Evolutionary conservation across 805 yeast genomes (phyloP).

Genomic region (Suhomyces vadensis): DNA sequence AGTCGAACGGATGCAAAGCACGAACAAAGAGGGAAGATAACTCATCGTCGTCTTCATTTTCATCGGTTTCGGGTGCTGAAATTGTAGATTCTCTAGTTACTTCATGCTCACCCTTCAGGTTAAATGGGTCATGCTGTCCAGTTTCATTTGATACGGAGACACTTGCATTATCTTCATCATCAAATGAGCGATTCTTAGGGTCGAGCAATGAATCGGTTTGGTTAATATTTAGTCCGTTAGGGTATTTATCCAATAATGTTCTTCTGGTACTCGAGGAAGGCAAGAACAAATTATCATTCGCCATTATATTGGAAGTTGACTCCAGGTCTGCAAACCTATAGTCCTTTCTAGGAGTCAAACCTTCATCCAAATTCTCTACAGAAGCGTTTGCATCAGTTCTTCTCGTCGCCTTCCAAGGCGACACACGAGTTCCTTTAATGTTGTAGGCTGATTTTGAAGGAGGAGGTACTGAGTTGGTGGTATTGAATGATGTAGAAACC

Average conservation of each 20-base stretch:
- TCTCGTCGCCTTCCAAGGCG: constrained; percentile 3
- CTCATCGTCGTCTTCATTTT: constrained; percentile 43
- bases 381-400: not conserved
- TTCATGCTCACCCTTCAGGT: not conserved
- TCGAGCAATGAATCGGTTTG: constrained; percentile 17
- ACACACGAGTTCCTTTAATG: constrained; percentile 11
- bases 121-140: not conserved
- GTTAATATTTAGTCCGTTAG: constrained; percentile 28
- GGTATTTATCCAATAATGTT: constrained; percentile 15
- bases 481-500: not conserved
- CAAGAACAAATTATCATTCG: constrained; percentile 6
- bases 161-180: not conserved
- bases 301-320: not conserved
- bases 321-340: not conserved
- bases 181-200: constrained; percentile 13
- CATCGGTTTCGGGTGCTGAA: constrained; percentile 5
- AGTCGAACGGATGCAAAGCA: constrained; percentile 61
- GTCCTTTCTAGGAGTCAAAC: not conserved
- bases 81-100: constrained; percentile 5
- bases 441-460: constrained; percentile 7
- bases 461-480: not conserved
- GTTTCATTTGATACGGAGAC: not conserved
- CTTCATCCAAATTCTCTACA: not conserved
- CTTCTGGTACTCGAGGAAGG: constrained; percentile 11
- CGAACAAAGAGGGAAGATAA: constrained; percentile 54